Conservation (phyloP, 441 rosid genomes). For the Populus trichocarpa region DNA sequence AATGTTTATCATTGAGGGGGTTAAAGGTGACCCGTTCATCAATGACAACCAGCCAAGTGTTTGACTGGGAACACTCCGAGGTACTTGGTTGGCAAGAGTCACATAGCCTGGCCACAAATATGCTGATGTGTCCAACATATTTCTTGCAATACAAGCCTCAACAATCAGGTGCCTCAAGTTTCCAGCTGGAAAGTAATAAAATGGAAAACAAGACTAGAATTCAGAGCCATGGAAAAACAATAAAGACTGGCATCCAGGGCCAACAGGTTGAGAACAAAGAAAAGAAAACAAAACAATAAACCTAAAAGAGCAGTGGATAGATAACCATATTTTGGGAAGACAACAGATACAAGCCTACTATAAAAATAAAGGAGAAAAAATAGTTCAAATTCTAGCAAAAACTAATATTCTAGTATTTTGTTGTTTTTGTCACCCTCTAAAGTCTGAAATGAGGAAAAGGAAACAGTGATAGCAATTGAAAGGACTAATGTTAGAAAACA, state of each 20-base stretch:
- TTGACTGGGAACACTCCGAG: constrained; percentile 52
- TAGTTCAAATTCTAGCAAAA: not conserved
- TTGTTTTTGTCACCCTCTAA: not conserved
- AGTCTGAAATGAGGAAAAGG: not conserved
- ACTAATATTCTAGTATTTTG: not conserved
- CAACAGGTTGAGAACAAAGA: not conserved
- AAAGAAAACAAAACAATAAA: not conserved
- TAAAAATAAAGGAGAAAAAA: not conserved
- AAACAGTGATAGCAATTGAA: not conserved
- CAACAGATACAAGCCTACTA: not conserved
- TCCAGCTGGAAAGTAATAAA: constrained; percentile 53
- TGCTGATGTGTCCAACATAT: constrained; percentile 88
- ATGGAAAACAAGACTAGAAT: constrained; percentile 17
- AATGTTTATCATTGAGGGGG: constrained; percentile 58
- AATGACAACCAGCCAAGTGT: constrained; percentile 76
- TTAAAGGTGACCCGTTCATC: constrained; percentile 87
- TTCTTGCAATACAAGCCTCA: constrained; percentile 94
- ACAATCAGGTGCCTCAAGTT: constrained; percentile 96
- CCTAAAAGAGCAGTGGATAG: not conserved
- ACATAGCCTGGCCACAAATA: constrained; percentile 93
- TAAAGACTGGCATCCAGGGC: not conserved
- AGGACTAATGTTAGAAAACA: not conserved
- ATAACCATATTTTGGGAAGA: not conserved
- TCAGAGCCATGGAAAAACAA: constrained; percentile 11
- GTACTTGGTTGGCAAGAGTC: constrained; percentile 56